Evolutionary conservation across 2,329 filamentous ascomycete species (phyloP).

Genomic region (Alternaria triticimaculans): DNA sequence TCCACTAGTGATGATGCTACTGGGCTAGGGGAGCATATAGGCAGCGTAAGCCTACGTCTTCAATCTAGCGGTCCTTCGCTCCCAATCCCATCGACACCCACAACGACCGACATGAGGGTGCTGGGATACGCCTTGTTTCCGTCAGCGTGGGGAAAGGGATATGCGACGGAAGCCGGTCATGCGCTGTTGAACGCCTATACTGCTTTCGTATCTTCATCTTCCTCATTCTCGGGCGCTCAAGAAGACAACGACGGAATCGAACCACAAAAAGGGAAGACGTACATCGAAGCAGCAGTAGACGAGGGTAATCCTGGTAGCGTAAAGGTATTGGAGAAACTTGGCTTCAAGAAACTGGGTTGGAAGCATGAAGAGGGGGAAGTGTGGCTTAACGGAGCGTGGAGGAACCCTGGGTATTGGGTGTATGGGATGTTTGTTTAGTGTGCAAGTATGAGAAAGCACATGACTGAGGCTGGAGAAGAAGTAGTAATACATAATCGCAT

Average conservation of each 20-base stretch:
- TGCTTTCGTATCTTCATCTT: background rate
- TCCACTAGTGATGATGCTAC: background rate
- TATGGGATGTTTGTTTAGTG: conserved; percentile 28
- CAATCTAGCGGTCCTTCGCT: conserved; percentile 11
- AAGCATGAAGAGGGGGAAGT: conserved; percentile 24
- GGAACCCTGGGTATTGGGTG: conserved; percentile 28
- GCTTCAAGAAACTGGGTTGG: conserved; percentile 33
- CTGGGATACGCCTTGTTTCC: conserved; percentile 35
- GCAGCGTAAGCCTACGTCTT: conserved; percentile 21
- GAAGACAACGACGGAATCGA: background rate
- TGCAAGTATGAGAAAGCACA: background rate
- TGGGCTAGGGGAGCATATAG: conserved; percentile 13
- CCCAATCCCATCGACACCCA: background rate
- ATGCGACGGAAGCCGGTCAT: conserved; percentile 34
- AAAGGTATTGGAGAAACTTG: conserved; percentile 32
- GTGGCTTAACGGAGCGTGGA: conserved; percentile 36
- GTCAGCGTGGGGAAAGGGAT: conserved; percentile 31
- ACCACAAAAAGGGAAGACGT: conserved; percentile 15
- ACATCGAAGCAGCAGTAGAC: conserved; percentile 34
- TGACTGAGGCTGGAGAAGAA: background rate
- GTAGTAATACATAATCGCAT: background rate
- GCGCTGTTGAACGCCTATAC: conserved; percentile 27
- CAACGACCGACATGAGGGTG: conserved; percentile 15
- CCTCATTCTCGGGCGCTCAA: background rate
- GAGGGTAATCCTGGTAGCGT: conserved; percentile 28